These are phyloP conservation scores for Suillus occidentalis DNA, from an alignment of 768 basidiomycete species.

Conservation along the genomic window DNA sequence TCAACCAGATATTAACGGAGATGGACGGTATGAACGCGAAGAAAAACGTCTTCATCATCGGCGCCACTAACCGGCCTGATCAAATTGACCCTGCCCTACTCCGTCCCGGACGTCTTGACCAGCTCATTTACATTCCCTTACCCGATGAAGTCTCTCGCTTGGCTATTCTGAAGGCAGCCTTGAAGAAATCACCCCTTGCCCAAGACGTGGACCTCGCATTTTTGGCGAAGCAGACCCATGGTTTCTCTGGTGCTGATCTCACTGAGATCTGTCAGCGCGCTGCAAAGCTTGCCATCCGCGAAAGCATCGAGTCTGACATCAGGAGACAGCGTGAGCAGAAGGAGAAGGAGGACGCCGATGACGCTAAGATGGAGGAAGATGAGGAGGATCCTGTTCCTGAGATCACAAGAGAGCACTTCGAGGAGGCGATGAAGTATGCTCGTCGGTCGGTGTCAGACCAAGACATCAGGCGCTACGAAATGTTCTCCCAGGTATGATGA, in stretches of 20 bases:
- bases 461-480: slow-evolving; percentile 97
- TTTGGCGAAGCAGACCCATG: slow-evolving; percentile 91
- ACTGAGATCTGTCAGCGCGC: slow-evolving; percentile 99
- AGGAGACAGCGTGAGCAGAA: slow-evolving; percentile 72
- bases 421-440: slow-evolving; percentile 98
- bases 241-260: slow-evolving; percentile 98
- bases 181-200: slow-evolving; percentile 90
- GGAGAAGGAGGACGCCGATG: slow-evolving; percentile 79
- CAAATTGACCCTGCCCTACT: slow-evolving; percentile 92
- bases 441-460: slow-evolving; percentile 95
- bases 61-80: slow-evolving; percentile 95
- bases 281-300: slow-evolving; percentile 95
- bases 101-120: slow-evolving; percentile 97
- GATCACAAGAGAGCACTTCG: slow-evolving; percentile 91
- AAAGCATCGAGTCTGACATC: slow-evolving; percentile 93
- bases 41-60: slow-evolving; percentile 99
- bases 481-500: slow-evolving; percentile 84
- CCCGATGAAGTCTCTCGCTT: slow-evolving; percentile 92
- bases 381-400: slow-evolving; percentile 82
- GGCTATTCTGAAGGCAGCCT: slow-evolving; percentile 86
- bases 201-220: slow-evolving; percentile 79
- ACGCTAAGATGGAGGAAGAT: slow-evolving; percentile 71
- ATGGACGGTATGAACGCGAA: slow-evolving; percentile 99
- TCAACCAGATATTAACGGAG: slow-evolving; percentile 96
- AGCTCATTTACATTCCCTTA: slow-evolving; percentile 98